These are phyloP conservation scores for Athelia sp. DNA, from an alignment of 1,284 basidiomycete genomes.

Conservation along the genomic window DNA sequence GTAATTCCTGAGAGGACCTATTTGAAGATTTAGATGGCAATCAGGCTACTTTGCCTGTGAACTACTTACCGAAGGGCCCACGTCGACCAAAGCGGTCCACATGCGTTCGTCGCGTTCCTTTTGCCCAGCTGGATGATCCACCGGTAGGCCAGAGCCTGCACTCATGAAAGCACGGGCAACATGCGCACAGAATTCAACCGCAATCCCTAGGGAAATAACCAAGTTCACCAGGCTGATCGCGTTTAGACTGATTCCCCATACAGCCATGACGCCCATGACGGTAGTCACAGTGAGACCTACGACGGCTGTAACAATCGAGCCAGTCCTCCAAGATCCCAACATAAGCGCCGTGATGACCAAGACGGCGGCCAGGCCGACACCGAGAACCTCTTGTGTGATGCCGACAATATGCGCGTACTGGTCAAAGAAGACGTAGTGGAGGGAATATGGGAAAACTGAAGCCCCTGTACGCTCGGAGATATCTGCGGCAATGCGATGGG, in stretches of 20 bases:
- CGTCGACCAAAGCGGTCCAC: slow-evolving; percentile 88
- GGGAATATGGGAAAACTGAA: slow-evolving; percentile 89
- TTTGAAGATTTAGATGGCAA: slow-evolving; percentile 5
- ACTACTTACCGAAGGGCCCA: slow-evolving; percentile 83
- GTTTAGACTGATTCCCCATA: slow-evolving; percentile 90
- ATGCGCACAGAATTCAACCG: slow-evolving; percentile 97
- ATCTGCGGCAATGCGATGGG: slow-evolving; percentile 83
- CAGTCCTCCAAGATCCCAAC: slow-evolving; percentile 90
- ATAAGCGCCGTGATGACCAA: slow-evolving; percentile 81
- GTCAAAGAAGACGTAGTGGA: slow-evolving; percentile 98
- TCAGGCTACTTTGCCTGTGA: neutral
- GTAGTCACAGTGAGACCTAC: slow-evolving; percentile 81
- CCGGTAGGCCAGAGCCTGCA: slow-evolving; percentile 72
- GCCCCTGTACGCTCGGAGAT: slow-evolving; percentile 73
- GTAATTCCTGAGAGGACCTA: slow-evolving; percentile 96
- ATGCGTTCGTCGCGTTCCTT: slow-evolving; percentile 93
- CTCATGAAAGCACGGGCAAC: slow-evolving; percentile 95
- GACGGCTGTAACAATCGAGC: slow-evolving; percentile 80
- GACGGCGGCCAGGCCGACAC: slow-evolving; percentile 81
- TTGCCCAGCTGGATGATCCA: slow-evolving; percentile 74
- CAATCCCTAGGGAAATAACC: slow-evolving; percentile 93
- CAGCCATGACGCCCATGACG: slow-evolving; percentile 94
- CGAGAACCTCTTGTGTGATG: slow-evolving; percentile 84
- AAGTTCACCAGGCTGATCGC: slow-evolving; percentile 95
- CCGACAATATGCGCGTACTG: slow-evolving; percentile 87